Percentiles rank a stretch among this genome's conserved stretches.
Conservation (phyloP, 805 yeast species). For the Saccharomycopsis synnaedendra region DNA sequence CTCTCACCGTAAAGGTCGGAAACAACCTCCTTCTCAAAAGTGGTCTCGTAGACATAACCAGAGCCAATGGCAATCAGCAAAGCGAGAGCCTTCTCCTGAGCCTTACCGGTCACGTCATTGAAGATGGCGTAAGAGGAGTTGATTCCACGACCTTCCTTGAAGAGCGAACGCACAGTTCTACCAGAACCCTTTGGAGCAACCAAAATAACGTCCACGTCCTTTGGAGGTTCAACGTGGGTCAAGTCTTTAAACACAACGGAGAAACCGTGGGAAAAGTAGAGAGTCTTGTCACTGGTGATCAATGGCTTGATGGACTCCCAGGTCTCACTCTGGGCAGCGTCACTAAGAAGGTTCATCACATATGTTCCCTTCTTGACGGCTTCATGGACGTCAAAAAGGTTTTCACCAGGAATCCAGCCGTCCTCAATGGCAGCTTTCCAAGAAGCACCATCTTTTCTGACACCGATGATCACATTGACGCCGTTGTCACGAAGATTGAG, state of each 20-base stretch:
- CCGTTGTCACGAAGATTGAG: conserved; percentile 99
- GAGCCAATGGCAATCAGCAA: conserved; percentile 98
- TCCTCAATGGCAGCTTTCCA: conserved; percentile 99
- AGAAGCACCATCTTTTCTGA: conserved; percentile 96
- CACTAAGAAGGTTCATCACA: conserved; percentile 96
- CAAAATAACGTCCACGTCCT: conserved; percentile 88
- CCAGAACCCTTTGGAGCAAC: conserved; percentile 99
- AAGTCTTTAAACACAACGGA: conserved; percentile 97
- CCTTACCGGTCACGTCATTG: conserved; percentile 98
- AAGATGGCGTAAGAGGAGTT: conserved; percentile 99
- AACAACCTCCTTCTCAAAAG: conserved; percentile 98
- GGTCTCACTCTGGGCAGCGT: conserved; percentile 99
- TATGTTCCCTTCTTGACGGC: conserved; percentile 88
- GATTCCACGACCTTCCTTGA: conserved; percentile 99
- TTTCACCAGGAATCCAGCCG: conserved; percentile 99
- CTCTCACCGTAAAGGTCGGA: conserved; percentile 99
- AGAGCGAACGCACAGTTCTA: conserved; percentile 97
- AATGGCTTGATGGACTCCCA: conserved; percentile 82
- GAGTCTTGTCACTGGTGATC: conserved; percentile 93
- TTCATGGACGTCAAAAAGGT: conserved; percentile 88
- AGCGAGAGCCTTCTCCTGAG: conserved; percentile 98
- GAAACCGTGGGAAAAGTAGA: conserved; percentile 99
- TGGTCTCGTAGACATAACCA: conserved; percentile 99
- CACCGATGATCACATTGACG: conserved; percentile 95
- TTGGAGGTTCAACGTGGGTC: conserved; percentile 94